Percentiles rank a stretch among this genome's conserved stretches.
These are phyloP conservation scores for Forsythia suspensa DNA, from an alignment of 257 asterid genomes.

Conservation along the genomic window DNA sequence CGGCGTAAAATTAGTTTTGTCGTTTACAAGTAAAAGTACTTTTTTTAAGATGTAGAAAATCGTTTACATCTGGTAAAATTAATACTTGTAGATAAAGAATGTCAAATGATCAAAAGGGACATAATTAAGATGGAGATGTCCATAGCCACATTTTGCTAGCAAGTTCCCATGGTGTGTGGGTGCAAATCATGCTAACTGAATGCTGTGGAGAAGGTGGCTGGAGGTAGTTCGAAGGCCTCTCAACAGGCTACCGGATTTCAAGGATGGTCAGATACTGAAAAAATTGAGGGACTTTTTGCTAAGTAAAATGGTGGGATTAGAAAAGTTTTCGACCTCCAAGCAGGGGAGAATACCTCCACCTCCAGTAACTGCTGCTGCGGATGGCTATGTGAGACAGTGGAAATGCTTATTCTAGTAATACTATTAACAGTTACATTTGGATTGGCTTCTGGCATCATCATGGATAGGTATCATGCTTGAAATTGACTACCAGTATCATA, in stretches of 20 bases:
- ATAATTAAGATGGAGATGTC: background rate
- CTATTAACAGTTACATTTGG: background rate
- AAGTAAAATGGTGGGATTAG: background rate
- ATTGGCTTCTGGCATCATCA: background rate
- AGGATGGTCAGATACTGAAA: background rate
- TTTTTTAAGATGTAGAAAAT: background rate
- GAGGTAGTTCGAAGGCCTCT: background rate
- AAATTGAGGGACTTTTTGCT: background rate
- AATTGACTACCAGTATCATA: background rate
- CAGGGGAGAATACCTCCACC: background rate
- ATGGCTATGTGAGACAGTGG: background rate
- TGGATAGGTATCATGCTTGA: background rate
- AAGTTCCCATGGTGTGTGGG: background rate
- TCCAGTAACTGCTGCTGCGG: background rate
- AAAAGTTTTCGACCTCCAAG: background rate
- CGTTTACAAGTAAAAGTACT: background rate
- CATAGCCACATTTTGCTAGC: background rate
- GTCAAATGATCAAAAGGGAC: background rate
- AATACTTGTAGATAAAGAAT: background rate
- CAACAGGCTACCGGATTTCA: background rate
- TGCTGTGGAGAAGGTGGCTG: background rate
- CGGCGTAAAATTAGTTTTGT: background rate
- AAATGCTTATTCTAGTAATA: background rate
- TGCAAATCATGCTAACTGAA: background rate
- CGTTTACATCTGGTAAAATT: background rate